Base-by-base conservation (phyloP, 345 rosid species). In the Melaleuca quinquenervia region DNA sequence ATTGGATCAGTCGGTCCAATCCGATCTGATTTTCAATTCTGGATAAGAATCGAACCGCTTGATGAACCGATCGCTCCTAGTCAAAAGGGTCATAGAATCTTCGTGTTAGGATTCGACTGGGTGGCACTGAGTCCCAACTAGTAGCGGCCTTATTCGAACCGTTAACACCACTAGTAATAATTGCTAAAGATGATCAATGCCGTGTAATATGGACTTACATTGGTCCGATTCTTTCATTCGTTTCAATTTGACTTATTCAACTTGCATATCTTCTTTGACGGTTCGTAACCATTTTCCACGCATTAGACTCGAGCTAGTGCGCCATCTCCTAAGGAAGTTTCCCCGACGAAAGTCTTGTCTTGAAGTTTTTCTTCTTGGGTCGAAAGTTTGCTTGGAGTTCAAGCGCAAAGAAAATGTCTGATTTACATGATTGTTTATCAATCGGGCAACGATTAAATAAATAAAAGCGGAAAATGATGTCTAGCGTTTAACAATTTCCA, bases 61-160 rank as follows among this genome's bases (percentile, higher is more conserved):
- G 41, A 41, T 2, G 41, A 41, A 41, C 41, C 41, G 41, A 41
- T 41, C 41, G 4, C 41, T 41, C 14, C 18, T 15, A 6, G 16
- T 51, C 52, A 14, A 5, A 51, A 14, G 16, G 52, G 18, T 1
- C 52, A 51, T 51, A 14, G 6, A 51, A 51, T 14, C 54, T 52
- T 52, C 7, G 54, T 16, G 54, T 52, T 15, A 11, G 70, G 41
- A 41, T 41, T 41, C 41, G 4, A 41, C 4, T 41, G 41, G 41
- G 41, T 41, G 2, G 41, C 4, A 4, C 4, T 4, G 4, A 7
- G 36, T 13, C 0, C 0, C 3, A 8, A 6, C 0, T 11, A 18
- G n/a, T 58, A 6, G 0, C 11, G 36, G 70, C 70, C 12, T n/a
- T 16, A n/a, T 3, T 3, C 1, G 1, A 58, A 58, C 11, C 3